Evolutionary conservation across 148 eudicot species (phyloP).

Genomic region (Euryodendron excelsum): DNA sequence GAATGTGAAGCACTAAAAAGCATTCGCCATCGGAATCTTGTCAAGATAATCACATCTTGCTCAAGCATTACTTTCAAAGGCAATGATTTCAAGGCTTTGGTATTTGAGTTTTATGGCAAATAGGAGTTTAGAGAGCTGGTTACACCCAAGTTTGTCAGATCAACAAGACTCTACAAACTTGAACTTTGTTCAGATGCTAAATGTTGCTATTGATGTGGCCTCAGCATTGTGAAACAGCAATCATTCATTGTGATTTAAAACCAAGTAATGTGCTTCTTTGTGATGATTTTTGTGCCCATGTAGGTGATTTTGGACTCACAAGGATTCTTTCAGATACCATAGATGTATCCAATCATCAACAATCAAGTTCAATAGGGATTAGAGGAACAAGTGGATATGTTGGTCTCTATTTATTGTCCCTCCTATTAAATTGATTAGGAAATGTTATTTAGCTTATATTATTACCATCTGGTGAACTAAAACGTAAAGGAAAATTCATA

Average conservation of each 20-base stretch:
- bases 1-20: constrained; percentile 23
- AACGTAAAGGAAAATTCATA: background rate
- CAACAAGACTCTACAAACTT: background rate
- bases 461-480: background rate
- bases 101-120: constrained; percentile 16
- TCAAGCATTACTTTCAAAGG: constrained; percentile 14
- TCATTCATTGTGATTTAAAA: background rate
- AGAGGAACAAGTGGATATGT: constrained; percentile 12
- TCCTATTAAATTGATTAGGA: background rate
- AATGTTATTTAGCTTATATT: background rate
- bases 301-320: constrained; percentile 21
- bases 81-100: constrained; percentile 15
- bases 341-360: background rate
- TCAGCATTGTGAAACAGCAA: background rate
- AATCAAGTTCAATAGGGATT: background rate
- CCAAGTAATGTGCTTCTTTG: constrained; percentile 20
- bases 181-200: constrained; percentile 10
- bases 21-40: constrained; percentile 20
- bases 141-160: background rate
- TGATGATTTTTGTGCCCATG: constrained; percentile 14
- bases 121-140: constrained; percentile 20
- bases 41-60: constrained; percentile 22
- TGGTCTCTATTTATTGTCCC: background rate
- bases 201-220: constrained; percentile 21
- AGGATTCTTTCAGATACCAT: background rate